phyloP scores from a whole-genome alignment of 1,284 basidiomycete genomes.

The Amylostereum areolatum region DNA sequence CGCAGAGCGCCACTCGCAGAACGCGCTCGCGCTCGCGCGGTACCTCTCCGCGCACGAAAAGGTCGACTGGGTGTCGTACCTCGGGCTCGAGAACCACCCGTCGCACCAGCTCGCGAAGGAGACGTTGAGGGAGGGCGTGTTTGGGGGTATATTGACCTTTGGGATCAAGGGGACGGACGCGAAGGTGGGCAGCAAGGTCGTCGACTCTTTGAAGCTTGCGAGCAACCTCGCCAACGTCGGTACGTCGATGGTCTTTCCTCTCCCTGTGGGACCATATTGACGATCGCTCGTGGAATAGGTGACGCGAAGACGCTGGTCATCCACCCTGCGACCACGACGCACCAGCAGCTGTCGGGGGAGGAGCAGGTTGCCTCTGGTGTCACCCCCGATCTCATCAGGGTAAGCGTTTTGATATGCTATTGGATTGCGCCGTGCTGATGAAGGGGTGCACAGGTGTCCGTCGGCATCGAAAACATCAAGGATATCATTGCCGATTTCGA shows the following conservation, averaged over 20 bases:
- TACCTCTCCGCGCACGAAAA: slow-evolving; percentile 65
- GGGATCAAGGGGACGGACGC: slow-evolving; percentile 70
- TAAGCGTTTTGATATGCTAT: too few relatives aligned
- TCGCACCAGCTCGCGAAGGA: slow-evolving; percentile 58
- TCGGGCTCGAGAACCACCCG: slow-evolving; percentile 64
- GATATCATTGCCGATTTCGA: slow-evolving; percentile 87
- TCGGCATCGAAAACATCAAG: slow-evolving; percentile 82
- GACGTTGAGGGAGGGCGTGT: slow-evolving; percentile 52
- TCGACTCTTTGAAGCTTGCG: slow-evolving; percentile 72
- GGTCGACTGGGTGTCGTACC: slow-evolving; percentile 81
- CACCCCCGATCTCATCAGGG: slow-evolving; percentile 65
- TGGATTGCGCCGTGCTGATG: neutral
- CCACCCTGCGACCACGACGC: slow-evolving; percentile 81
- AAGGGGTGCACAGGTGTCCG: slow-evolving; percentile 37
- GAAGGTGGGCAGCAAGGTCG: slow-evolving; percentile 55
- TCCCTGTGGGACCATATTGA: neutral
- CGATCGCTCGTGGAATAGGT: slow-evolving; percentile 19
- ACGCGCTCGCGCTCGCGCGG: slow-evolving; percentile 70
- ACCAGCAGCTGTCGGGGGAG: slow-evolving; percentile 67
- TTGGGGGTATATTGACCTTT: slow-evolving; percentile 79
- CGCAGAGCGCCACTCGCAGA: slow-evolving; percentile 70
- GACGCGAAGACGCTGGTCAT: slow-evolving; percentile 82
- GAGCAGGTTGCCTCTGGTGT: slow-evolving; percentile 73
- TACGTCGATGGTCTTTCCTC: slow-evolving; percentile 13
- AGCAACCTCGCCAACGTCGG: slow-evolving; percentile 77